Percentiles rank a stretch among this genome's conserved stretches.
Evolutionary conservation across 352 stramenopile genomes (phyloP).

Genomic region (Phytophthora citricola): DNA sequence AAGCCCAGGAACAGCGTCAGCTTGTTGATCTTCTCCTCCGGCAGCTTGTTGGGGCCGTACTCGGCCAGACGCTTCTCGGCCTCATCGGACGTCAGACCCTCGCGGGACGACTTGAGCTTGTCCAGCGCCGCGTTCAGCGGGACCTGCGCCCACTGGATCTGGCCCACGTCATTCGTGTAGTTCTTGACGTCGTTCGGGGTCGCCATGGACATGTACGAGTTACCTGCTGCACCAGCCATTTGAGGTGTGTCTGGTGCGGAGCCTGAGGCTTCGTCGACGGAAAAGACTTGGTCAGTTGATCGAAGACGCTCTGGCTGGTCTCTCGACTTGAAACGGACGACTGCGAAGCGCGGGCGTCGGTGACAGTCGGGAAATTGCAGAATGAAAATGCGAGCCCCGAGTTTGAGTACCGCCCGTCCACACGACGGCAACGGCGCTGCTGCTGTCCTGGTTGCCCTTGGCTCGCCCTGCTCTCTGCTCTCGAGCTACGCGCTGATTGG

Average conservation of each 20-base stretch:
- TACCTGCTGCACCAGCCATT: constrained; percentile 59
- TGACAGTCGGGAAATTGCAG: constrained; percentile 71
- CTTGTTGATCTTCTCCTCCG: constrained; percentile 82
- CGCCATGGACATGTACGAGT: constrained; percentile 81
- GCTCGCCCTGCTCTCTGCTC: constrained; percentile 13
- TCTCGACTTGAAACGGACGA: constrained; percentile 28
- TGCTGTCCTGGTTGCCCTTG: neutral
- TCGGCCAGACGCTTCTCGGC: constrained; percentile 74
- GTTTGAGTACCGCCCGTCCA: constrained; percentile 22
- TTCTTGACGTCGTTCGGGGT: constrained; percentile 83
- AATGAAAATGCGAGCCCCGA: constrained; percentile 42
- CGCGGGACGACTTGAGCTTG: constrained; percentile 78
- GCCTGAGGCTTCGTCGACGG: constrained; percentile 27
- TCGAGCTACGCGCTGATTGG: constrained; percentile 18
- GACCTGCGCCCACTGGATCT: constrained; percentile 78
- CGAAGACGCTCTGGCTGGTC: constrained; percentile 31
- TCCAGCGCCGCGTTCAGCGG: constrained; percentile 82
- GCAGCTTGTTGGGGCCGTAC: constrained; percentile 86
- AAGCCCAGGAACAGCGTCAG: constrained; percentile 79
- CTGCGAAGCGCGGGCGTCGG: constrained; percentile 33
- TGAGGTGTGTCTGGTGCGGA: constrained; percentile 37
- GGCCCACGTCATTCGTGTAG: constrained; percentile 78
- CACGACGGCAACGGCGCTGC: constrained; percentile 12
- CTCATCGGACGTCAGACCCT: constrained; percentile 76
- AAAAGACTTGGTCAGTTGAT: constrained; percentile 33